Evolutionary conservation across 495 filamentous ascomycete genomes (phyloP).

Genomic region (Neurospora tetrasperma): DNA sequence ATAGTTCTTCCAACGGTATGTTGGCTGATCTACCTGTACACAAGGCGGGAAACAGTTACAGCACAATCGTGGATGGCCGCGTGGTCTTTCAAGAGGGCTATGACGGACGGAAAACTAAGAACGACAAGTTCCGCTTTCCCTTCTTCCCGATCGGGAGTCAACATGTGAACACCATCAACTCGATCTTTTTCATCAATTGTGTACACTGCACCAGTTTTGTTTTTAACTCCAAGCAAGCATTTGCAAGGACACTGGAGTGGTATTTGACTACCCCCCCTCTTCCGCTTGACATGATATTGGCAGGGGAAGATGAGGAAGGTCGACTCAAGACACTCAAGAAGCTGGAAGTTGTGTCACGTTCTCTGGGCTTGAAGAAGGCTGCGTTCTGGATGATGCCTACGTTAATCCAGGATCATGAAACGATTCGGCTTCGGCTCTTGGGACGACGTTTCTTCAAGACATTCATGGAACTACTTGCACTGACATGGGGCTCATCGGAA

Average conservation of each 20-base stretch:
- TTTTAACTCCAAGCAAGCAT: conserved; percentile 13
- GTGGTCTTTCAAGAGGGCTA: conserved; percentile 6
- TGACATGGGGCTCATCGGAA: not conserved
- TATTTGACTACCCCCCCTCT: conserved; percentile 16
- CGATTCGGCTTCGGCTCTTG: not conserved
- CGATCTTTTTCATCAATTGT: conserved; percentile 30
- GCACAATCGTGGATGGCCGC: conserved; percentile 19
- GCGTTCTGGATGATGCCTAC: conserved; percentile 4
- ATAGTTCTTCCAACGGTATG: conserved; percentile 8
- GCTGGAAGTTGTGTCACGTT: conserved; percentile 15
- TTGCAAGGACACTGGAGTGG: conserved; percentile 23
- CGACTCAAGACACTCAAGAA: conserved; percentile 17
- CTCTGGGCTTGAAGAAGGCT: conserved; percentile 13
- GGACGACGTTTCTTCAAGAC: not conserved
- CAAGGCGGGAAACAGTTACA: conserved; percentile 31
- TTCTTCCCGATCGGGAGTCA: conserved; percentile 25
- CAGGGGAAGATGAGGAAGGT: conserved; percentile 1
- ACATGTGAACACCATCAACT: conserved; percentile 35
- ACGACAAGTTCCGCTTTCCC: conserved; percentile 31
- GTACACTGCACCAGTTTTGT: conserved; percentile 17
- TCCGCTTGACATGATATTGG: conserved; percentile 12
- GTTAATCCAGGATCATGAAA: not conserved
- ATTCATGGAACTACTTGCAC: not conserved
- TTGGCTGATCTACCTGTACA: conserved; percentile 30
- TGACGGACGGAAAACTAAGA: conserved; percentile 1